These are phyloP conservation scores for Xylaria palmicola DNA, from an alignment of 495 filamentous ascomycete genomes.

Conservation along the genomic window DNA sequence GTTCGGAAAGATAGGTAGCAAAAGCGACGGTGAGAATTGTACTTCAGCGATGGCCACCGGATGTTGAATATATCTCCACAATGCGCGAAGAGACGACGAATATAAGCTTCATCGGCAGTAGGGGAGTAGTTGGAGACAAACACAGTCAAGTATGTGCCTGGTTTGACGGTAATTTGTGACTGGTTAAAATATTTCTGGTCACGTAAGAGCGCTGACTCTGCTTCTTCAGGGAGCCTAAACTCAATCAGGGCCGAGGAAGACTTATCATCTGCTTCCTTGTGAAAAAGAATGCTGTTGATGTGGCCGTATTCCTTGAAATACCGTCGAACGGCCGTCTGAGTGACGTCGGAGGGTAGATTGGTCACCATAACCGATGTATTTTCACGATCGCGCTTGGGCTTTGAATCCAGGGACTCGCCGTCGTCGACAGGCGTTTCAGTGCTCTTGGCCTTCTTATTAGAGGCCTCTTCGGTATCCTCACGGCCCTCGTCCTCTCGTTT, in stretches of 20 bases:
- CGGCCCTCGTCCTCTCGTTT: constrained; percentile 57
- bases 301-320: constrained; percentile 89
- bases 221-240: constrained; percentile 77
- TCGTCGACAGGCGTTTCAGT: constrained; percentile 40
- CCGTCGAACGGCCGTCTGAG: constrained; percentile 71
- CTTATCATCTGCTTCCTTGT: constrained; percentile 53
- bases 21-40: constrained; percentile 83
- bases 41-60: constrained; percentile 88
- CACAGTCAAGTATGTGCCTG: constrained; percentile 73
- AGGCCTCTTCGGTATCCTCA: constrained; percentile 43
- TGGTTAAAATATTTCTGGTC: constrained; percentile 74
- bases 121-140: constrained; percentile 92
- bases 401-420: constrained; percentile 34
- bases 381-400: constrained; percentile 78
- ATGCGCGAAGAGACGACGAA: constrained; percentile 71
- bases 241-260: constrained; percentile 78
- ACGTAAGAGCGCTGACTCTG: constrained; percentile 72
- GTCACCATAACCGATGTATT: constrained; percentile 80
- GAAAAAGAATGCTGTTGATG: constrained; percentile 70
- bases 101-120: constrained; percentile 74
- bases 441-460: constrained; percentile 60
- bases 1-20: constrained; percentile 88
- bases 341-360: constrained; percentile 67
- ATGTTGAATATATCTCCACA: constrained; percentile 82
- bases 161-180: constrained; percentile 65